Evolutionary conservation across 1,284 basidiomycete species (phyloP), one percentile per base, ranked within the genome.

Genomic region (Jaminaea rosea): DNA sequence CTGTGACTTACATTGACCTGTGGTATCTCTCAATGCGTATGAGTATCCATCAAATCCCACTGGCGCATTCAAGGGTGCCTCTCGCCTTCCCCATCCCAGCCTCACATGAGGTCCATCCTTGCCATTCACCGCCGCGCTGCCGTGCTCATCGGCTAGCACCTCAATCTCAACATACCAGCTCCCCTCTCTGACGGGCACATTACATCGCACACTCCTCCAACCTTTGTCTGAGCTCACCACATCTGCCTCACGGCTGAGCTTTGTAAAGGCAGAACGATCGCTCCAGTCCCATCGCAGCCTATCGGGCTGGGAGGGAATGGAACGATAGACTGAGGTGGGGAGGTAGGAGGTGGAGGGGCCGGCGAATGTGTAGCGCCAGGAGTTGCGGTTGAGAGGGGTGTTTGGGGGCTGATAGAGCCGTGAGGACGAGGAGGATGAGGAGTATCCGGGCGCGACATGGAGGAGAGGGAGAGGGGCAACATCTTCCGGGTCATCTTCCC

Each of bases 141-240:
- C 11, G 13, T 17, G 76, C 72, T 66, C 67, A 0, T 72, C 75
- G 1, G 85, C 84, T 0, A 88, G 88, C 23, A 83, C 80, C 44
- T 87, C 78, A 34, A 93, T 82, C 77, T 99, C 94, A 78, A 91
- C 84, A 75, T 93, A 98, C 90, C 91, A 98, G 15, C 82, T 82
- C 1, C 94, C 94, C 65, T 92, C 83, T 15, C 90, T 80, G 11
- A 97, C 81, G 0, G 89, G 86, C 1, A 89, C 84, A 73, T 93
- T 97, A 54, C 85, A 85, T 15, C 94, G 81, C 2, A 85, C 90
- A 59, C 87, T 88, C 31, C 94, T 79, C 72, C 89, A 98, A 1
- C 94, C 94, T 44, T 86, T 86, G 72, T 87, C 86, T 2, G 92
- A 87, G 3, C 83, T 79, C 47, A 90, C 77, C 0, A 84, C 82